Percentiles rank a stretch among this genome's conserved stretches.
Evolutionary conservation across 176 grass and related monocot species (phyloP).

Genomic region (Lolium perenne): DNA sequence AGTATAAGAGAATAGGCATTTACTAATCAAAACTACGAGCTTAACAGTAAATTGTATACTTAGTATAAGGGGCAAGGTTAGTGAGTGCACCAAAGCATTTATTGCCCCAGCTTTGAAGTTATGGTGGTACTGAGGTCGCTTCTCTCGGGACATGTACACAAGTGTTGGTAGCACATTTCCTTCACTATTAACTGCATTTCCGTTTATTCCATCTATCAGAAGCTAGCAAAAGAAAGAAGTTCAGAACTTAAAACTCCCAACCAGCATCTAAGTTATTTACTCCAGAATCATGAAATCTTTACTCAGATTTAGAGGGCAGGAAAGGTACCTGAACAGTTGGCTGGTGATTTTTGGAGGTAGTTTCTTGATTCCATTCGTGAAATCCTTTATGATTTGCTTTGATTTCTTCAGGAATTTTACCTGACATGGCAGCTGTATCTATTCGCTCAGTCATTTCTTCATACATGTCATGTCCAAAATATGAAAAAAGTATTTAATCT

Average conservation of each 20-base stretch:
- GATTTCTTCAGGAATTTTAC: slow-evolving; percentile 58
- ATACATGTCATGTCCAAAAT: slow-evolving; percentile 54
- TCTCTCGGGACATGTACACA: slow-evolving; percentile 89
- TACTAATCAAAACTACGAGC: not conserved
- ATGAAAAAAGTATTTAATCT: not conserved
- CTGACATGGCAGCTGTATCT: slow-evolving; percentile 43
- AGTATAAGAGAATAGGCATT: not conserved
- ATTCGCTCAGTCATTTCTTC: slow-evolving; percentile 61
- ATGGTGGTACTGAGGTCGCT: slow-evolving; percentile 69
- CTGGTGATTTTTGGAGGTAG: slow-evolving; percentile 56
- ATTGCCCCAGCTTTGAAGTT: slow-evolving; percentile 93
- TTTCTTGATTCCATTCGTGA: slow-evolving; percentile 54
- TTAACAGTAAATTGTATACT: not conserved
- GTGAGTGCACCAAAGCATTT: slow-evolving; percentile 65
- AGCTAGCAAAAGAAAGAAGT: slow-evolving; percentile 50
- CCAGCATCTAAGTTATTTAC: not conserved
- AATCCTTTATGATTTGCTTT: slow-evolving; percentile 67
- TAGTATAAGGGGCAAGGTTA: slow-evolving; percentile 5
- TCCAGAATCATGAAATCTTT: not conserved
- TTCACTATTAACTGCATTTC: slow-evolving; percentile 42
- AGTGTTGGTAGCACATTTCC: slow-evolving; percentile 63
- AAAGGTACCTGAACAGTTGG: slow-evolving; percentile 71
- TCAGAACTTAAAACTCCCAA: not conserved
- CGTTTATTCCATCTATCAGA: slow-evolving; percentile 60
- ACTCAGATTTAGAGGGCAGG: not conserved